Evolutionary conservation across 2,329 filamentous ascomycete genomes (phyloP), one percentile per base, ranked within the genome.

Genomic region (Penicillium psychrosexuale): DNA sequence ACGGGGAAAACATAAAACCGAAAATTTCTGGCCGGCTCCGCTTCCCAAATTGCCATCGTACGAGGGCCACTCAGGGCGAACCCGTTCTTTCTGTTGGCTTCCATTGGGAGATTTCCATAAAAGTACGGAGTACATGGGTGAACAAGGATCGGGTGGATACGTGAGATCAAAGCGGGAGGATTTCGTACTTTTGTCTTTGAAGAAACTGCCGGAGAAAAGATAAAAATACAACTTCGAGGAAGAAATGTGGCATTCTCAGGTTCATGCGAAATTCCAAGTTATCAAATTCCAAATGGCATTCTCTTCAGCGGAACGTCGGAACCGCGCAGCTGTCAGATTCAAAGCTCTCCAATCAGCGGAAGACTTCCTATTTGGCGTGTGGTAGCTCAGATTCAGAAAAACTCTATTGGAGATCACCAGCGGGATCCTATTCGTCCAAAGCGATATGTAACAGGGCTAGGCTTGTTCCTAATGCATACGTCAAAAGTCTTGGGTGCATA

Each of bases 301-400:
- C 8, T 37, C 34, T 37, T 37, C 36, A 33, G 12, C 28, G 36
- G 51, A 36, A 37, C 3, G 28, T 8, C 28, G 36, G 51, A 36
- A 37, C 2, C 31, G 51, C 17, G 27, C 40, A 39, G 52, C 39
- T 55, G 47, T 51, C 47, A 51, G 12, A 34, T 54, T 37, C 40
- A 19, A 50, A 36, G 8, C 31, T 17, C 31, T 30, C 51, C 45
- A 49, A 49, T 36, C 17, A 50, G 19, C 19, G 6, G 17, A 19
- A 24, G 15, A 3, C 34, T 40, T 38, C 46, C 36, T 49, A 34
- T 30, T 47, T 40, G 40, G 54, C 27, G 38, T 31, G 51, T 46
- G 59, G 57, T 45, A 61, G 28, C 51, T 55, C 58, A 45, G 38
- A 45, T 62, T 47, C 46, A 43, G 39, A 27, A 19, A 53, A 57